Conservation (phyloP, 1,139 yeast species). For the Hemisphaericaspora lyxosophila region DNA sequence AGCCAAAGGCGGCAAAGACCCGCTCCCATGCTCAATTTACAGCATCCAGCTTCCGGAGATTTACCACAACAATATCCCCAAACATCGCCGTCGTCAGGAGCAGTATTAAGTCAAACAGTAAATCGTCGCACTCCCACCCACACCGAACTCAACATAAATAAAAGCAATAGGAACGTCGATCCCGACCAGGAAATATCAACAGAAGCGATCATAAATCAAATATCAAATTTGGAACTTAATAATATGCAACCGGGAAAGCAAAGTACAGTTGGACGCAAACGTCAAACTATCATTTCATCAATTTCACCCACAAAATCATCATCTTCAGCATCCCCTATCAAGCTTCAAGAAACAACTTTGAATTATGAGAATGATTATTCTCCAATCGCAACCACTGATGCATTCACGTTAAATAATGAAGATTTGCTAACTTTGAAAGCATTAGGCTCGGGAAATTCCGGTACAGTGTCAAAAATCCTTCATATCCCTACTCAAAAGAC, state of each 20-base stretch:
- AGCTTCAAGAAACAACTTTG: constrained; percentile 6
- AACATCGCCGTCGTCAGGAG: constrained; percentile 8
- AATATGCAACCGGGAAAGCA: constrained; percentile 7
- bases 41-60: constrained; percentile 8
- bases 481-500: constrained; percentile 86
- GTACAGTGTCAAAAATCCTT: constrained; percentile 83
- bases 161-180: constrained; percentile 28
- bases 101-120: constrained; percentile 11
- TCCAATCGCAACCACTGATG: constrained; percentile 41
- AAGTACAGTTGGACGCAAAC: constrained; percentile 21
- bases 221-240: constrained; percentile 29
- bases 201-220: constrained; percentile 29
- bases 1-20: constrained; percentile 21
- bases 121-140: constrained; percentile 10
- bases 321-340: constrained; percentile 22
- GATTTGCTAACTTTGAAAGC: constrained; percentile 75
- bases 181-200: constrained; percentile 28
- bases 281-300: constrained; percentile 47
- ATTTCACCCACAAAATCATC: constrained; percentile 45
- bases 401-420: constrained; percentile 52
- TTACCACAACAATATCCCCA: constrained; percentile 4
- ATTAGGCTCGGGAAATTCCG: constrained; percentile 92
- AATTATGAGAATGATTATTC: constrained; percentile 12
- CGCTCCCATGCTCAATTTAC: constrained; percentile 25
- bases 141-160: constrained; percentile 17